Percentiles rank a stretch among this genome's conserved stretches.
These are phyloP conservation scores for Aspergillus nomiae DNA, from an alignment of 2,329 filamentous ascomycete species.

Conservation along the genomic window DNA sequence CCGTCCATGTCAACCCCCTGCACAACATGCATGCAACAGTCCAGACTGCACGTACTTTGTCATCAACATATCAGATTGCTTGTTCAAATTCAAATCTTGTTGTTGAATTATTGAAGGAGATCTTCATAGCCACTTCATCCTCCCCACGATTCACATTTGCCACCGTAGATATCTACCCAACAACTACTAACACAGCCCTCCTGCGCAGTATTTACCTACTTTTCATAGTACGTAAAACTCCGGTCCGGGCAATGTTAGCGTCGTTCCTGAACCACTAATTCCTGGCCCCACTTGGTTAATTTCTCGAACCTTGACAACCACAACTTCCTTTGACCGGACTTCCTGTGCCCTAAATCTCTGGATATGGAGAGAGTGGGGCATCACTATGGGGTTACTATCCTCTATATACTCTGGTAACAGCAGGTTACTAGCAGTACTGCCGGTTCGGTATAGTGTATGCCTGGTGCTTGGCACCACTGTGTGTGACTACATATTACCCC, in stretches of 20 bases:
- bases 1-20: neutral
- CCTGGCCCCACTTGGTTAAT: neutral
- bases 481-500: too few relatives aligned
- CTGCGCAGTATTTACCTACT: neutral
- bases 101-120: neutral
- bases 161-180: neutral
- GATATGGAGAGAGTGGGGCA: neutral
- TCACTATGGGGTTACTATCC: neutral
- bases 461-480: too few relatives aligned
- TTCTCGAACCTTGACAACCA: neutral
- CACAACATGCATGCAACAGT: slow-evolving; percentile 6
- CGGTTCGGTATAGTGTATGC: too few relatives aligned
- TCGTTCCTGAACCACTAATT: neutral
- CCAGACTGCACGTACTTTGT: slow-evolving; percentile 8
- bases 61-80: neutral
- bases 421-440: too few relatives aligned
- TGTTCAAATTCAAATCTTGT: neutral
- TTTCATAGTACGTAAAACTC: neutral
- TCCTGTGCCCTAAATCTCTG: too few relatives aligned
- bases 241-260: neutral
- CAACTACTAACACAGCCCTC: neutral
- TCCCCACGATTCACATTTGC: neutral
- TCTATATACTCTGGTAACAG: neutral
- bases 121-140: neutral
- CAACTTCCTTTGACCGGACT: neutral